Percentiles rank a stretch among this genome's conserved stretches.
These are phyloP conservation scores for Nephelium lappaceum DNA, from an alignment of 345 rosid species.

Conservation along the genomic window DNA sequence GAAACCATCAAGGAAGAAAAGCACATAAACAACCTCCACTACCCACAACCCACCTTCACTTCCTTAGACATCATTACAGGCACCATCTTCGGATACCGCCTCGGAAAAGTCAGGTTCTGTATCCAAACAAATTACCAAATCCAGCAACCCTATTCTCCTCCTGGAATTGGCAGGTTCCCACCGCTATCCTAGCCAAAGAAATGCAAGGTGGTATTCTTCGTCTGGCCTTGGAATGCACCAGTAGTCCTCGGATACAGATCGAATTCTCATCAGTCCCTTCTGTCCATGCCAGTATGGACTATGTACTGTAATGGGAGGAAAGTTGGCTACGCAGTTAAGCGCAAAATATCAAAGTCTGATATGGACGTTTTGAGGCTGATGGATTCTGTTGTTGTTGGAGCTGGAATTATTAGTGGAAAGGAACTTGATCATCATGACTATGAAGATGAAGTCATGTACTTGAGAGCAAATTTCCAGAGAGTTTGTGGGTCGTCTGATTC, in stretches of 20 bases:
- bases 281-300: conserved; percentile 54
- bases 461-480: conserved; percentile 62
- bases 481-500: conserved; percentile 50
- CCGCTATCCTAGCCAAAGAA: conserved; percentile 59
- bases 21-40: conserved; percentile 18
- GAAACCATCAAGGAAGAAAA: conserved; percentile 27
- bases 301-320: conserved; percentile 71
- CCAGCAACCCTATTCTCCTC: conserved; percentile 48
- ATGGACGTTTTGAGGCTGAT: conserved; percentile 46
- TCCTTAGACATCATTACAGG: conserved; percentile 53
- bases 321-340: conserved; percentile 65
- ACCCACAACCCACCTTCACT: conserved; percentile 23
- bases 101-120: conserved; percentile 62
- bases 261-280: conserved; percentile 22
- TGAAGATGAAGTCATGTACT: conserved; percentile 61
- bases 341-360: conserved; percentile 49
- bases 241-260: background rate
- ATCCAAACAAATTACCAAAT: conserved; percentile 53
- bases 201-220: conserved; percentile 68
- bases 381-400: conserved; percentile 56
- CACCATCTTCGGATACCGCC: conserved; percentile 63
- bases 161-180: conserved; percentile 59
- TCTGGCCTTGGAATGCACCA: conserved; percentile 51
- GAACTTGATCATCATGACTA: conserved; percentile 33
- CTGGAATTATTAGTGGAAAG: conserved; percentile 56